Percentiles rank a stretch among this genome's conserved stretches.
Evolutionary conservation across 257 asterid genomes (phyloP).

Genomic region (Nicotiana sylvestris): DNA sequence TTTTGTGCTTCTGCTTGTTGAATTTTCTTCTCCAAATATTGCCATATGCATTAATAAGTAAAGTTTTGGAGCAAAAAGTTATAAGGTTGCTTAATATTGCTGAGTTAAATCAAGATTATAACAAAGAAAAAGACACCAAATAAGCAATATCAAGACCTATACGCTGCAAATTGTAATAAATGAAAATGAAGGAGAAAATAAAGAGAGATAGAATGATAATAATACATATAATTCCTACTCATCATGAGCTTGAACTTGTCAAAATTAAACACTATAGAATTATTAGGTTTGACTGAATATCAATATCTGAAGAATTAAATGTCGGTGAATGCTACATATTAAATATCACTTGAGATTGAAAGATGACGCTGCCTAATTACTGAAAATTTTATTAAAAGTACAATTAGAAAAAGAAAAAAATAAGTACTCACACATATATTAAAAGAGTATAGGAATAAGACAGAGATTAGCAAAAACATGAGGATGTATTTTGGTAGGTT

Average conservation of each 20-base stretch:
- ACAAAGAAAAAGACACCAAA: too few relatives aligned
- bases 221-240: neutral
- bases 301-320: neutral
- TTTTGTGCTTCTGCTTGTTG: too few relatives aligned
- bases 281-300: neutral
- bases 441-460: constrained; percentile 11
- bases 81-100: too few relatives aligned
- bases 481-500: constrained; percentile 25
- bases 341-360: neutral
- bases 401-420: neutral
- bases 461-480: constrained; percentile 38
- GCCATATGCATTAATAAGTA: too few relatives aligned
- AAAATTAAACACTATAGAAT: neutral
- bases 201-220: neutral
- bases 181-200: neutral
- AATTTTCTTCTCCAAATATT: too few relatives aligned
- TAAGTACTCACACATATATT: neutral
- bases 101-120: too few relatives aligned
- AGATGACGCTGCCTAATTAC: neutral
- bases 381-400: neutral
- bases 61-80: too few relatives aligned
- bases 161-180: neutral
- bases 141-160: too few relatives aligned
- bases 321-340: neutral
- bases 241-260: neutral